Evolutionary conservation across 306 rosid species (phyloP).

Genomic region (Lathyrus tuberosus): DNA sequence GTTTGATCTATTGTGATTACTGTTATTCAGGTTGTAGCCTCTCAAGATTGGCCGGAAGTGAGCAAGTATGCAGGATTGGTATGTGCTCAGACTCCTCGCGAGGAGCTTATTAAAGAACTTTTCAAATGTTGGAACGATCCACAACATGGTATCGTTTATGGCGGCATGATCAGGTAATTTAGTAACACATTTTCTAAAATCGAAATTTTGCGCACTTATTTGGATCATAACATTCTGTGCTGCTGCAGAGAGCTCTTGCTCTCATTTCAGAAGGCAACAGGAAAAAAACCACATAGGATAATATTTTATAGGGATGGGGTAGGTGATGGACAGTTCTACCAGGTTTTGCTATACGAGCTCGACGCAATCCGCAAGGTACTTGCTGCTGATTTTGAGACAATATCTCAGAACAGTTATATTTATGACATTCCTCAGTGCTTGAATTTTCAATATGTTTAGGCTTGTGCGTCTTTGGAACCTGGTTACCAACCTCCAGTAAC

Average conservation of each 20-base stretch:
- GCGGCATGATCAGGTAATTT: conserved; percentile 80
- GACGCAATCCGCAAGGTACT: conserved; percentile 76
- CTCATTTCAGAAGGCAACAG: conserved; percentile 59
- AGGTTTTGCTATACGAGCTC: conserved; percentile 71
- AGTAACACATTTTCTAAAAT: not conserved
- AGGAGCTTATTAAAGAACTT: conserved; percentile 80
- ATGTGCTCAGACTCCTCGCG: conserved; percentile 77
- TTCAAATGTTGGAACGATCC: conserved; percentile 84
- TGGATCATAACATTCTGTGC: conserved; percentile 22
- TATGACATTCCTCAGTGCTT: too few species aligned
- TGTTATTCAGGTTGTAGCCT: conserved; percentile 72
- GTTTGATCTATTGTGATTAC: conserved; percentile 36
- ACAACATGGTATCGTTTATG: conserved; percentile 63
- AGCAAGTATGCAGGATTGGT: conserved; percentile 81
- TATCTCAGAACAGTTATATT: not conserved
- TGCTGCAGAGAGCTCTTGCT: conserved; percentile 59
- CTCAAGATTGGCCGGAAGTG: conserved; percentile 92
- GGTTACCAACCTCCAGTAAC: conserved; percentile 87
- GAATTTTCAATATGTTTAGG: conserved; percentile 47
- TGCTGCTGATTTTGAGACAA: not conserved
- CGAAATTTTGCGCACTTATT: not conserved
- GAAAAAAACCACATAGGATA: conserved; percentile 57
- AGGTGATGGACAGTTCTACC: conserved; percentile 81
- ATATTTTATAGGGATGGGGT: conserved; percentile 71
- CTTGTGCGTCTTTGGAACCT: conserved; percentile 78